Conservation (phyloP, 768 basidiomycete species). For the Infundibulicybe gibba region DNA sequence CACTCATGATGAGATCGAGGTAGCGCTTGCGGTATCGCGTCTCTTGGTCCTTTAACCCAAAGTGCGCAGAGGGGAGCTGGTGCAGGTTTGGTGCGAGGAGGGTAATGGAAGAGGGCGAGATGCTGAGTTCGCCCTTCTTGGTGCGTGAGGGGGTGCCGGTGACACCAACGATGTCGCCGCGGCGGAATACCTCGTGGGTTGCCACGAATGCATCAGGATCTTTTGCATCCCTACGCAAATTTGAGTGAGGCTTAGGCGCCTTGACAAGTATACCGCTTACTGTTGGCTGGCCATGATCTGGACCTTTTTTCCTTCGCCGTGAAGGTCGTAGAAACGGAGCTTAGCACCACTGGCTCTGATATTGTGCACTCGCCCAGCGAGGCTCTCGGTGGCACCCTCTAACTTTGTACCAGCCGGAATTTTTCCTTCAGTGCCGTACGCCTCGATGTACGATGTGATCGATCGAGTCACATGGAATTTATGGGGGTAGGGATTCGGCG, state of each 20-base stretch:
- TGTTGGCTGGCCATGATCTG: slow-evolving; percentile 92
- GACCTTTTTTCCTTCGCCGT: slow-evolving; percentile 88
- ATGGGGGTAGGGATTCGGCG: slow-evolving; percentile 97
- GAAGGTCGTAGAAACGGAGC: slow-evolving; percentile 92
- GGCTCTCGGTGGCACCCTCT: slow-evolving; percentile 49
- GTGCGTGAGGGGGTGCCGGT: slow-evolving; percentile 86
- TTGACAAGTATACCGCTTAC: slow-evolving; percentile 35
- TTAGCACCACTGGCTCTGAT: slow-evolving; percentile 81
- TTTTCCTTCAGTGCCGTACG: slow-evolving; percentile 72
- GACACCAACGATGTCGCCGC: slow-evolving; percentile 96
- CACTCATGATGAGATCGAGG: slow-evolving; percentile 95
- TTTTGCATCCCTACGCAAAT: slow-evolving; percentile 49
- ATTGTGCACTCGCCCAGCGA: slow-evolving; percentile 91
- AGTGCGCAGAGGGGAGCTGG: slow-evolving; percentile 89
- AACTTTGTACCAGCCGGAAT: slow-evolving; percentile 67
- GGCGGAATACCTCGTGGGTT: slow-evolving; percentile 83
- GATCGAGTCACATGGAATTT: slow-evolving; percentile 91
- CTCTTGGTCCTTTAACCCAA: slow-evolving; percentile 96
- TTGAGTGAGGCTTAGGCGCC: neutral
- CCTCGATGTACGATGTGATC: slow-evolving; percentile 66
- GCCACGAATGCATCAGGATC: slow-evolving; percentile 63
- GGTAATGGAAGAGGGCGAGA: slow-evolving; percentile 74
- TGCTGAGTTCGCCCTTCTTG: slow-evolving; percentile 93
- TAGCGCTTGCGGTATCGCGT: slow-evolving; percentile 98
- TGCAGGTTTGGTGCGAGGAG: slow-evolving; percentile 96